phyloP scores from a whole-genome alignment of 345 rosid species.

The Eucalyptus sp. region DNA sequence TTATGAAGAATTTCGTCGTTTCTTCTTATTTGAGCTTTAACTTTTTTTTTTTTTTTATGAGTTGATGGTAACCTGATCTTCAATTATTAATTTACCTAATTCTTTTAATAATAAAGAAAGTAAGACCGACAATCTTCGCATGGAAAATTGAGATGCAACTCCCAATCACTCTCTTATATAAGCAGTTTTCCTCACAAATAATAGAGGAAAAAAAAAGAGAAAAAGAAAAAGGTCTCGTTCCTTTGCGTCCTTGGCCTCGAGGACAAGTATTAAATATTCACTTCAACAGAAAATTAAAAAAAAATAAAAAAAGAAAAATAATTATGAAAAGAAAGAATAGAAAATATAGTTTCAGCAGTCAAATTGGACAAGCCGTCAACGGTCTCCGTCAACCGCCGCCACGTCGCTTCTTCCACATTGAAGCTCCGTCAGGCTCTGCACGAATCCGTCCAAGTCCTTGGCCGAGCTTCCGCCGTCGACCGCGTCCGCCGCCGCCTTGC shows the following conservation, averaged over 20 bases:
- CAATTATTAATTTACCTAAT: not conserved
- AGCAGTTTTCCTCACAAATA: not conserved
- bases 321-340: no score
- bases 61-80: not conserved
- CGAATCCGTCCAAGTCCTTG: slow-evolving; percentile 27
- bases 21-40: not conserved
- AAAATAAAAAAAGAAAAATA: no score
- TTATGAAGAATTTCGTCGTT: not conserved
- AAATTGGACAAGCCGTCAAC: not conserved
- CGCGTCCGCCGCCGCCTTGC: slow-evolving; percentile 31
- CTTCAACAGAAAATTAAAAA: no score
- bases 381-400: not conserved
- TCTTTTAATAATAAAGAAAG: not conserved
- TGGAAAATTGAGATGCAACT: not conserved
- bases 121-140: not conserved
- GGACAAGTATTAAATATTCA: no score
- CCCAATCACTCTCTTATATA: not conserved
- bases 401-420: not conserved
- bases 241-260: no score
- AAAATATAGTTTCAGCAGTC: not conserved
- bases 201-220: fast-evolving
- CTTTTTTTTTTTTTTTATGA: fast-evolving
- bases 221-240: not conserved
- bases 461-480: slow-evolving; percentile 34
- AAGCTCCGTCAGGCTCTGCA: slow-evolving; percentile 1